Conservation (phyloP, 164 flowering plant species). For the Vitis rupestris region DNA sequence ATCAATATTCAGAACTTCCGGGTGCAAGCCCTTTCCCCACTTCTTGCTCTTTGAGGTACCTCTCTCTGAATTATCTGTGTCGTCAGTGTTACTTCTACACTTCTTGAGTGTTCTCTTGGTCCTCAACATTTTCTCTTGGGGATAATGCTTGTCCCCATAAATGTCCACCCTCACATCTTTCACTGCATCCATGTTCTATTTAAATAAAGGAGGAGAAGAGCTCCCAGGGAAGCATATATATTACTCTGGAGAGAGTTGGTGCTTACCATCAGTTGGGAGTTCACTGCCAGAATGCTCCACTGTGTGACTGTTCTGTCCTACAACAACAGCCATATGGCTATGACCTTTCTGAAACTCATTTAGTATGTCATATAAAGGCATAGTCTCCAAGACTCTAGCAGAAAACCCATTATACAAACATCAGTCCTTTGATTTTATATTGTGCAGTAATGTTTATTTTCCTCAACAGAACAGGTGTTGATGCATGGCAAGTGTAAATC, state of each 20-base stretch:
- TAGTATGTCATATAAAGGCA: slow-evolving; percentile 60
- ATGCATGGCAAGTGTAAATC: neutral
- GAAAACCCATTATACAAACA: neutral
- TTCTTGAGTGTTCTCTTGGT: slow-evolving; percentile 48
- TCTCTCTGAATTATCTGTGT: slow-evolving; percentile 27
- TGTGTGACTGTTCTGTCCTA: slow-evolving; percentile 17
- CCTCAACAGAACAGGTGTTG: no score
- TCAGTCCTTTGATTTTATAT: no score
- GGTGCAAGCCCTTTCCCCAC: slow-evolving; percentile 26
- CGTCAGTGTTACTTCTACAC: slow-evolving; percentile 57
- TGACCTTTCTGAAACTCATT: slow-evolving; percentile 67
- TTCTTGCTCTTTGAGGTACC: slow-evolving; percentile 20
- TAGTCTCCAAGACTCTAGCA: slow-evolving; percentile 44
- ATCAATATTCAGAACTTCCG: slow-evolving; percentile 28
- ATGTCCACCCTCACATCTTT: slow-evolving; percentile 65
- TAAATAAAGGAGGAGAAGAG: neutral
- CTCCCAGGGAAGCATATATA: neutral
- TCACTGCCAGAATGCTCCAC: slow-evolving; percentile 3
- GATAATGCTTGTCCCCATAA: slow-evolving; percentile 40
- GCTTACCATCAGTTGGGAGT: slow-evolving; percentile 40
- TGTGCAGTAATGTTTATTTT: no score
- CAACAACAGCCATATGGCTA: slow-evolving; percentile 68
- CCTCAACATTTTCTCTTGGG: slow-evolving; percentile 37
- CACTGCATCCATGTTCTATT: slow-evolving; percentile 16
- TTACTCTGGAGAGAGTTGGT: neutral